Percentiles rank a stretch among this genome's conserved stretches.
phyloP scores from a whole-genome alignment of 2,329 filamentous ascomycete genomes.

The Pseudogymnoascus sp. region DNA sequence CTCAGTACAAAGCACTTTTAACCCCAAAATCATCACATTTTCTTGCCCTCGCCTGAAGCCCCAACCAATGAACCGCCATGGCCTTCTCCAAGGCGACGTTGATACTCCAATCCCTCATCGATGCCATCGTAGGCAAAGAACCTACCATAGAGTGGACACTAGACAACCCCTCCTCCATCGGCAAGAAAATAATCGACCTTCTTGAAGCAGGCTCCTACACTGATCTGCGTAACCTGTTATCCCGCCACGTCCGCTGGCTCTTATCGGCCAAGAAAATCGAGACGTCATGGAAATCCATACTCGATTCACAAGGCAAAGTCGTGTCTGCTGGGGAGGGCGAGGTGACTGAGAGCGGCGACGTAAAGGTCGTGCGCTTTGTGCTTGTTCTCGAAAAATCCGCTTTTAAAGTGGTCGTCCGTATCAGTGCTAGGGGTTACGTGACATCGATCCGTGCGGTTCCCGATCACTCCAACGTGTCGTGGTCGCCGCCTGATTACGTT shows the following conservation, averaged over 20 bases:
- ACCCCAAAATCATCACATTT: not conserved
- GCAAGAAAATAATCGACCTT: not conserved
- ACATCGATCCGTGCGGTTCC: not conserved
- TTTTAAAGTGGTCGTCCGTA: not conserved
- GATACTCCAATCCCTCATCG: not conserved
- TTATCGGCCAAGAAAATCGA: not conserved
- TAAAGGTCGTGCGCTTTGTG: not conserved
- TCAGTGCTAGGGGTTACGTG: not conserved
- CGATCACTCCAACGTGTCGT: not conserved
- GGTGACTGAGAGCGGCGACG: not conserved
- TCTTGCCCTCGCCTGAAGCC: not conserved
- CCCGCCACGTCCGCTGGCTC: not conserved
- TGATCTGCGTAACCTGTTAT: not conserved
- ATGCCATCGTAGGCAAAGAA: not conserved
- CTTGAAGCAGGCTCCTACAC: not conserved
- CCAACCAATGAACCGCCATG: not conserved
- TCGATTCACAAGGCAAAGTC: not conserved
- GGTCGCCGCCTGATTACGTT: not conserved
- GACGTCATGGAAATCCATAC: not conserved
- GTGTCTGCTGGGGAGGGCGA: not conserved
- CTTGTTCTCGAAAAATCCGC: not conserved
- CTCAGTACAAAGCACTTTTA: not conserved
- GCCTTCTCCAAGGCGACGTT: not conserved
- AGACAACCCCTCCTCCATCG: not conserved
- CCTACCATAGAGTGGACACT: not conserved